phyloP scores from a whole-genome alignment of 768 basidiomycete genomes.

The Hydnomerulius pinastri region DNA sequence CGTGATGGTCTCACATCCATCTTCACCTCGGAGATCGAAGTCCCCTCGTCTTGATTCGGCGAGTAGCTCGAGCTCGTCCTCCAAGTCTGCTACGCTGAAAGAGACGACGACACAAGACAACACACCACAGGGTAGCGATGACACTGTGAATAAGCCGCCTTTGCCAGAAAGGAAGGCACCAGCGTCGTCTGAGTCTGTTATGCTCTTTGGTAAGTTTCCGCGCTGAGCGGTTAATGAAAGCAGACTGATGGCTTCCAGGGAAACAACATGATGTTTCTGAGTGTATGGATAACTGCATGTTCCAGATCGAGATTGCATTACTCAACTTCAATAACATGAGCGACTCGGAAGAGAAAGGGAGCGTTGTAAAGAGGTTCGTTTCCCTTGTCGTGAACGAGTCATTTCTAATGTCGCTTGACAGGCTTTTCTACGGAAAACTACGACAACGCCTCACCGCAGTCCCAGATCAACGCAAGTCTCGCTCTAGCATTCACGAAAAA shows the following conservation, averaged over 20 bases:
- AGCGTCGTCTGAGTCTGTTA: constrained; percentile 66
- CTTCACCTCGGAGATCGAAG: constrained; percentile 38
- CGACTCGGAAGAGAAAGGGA: constrained; percentile 58
- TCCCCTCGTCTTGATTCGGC: constrained; percentile 33
- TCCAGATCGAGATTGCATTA: constrained; percentile 93
- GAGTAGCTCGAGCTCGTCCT: constrained; percentile 32
- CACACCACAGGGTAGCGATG: constrained; percentile 20
- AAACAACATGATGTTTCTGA: constrained; percentile 98
- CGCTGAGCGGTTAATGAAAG: not conserved
- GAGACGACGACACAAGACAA: constrained; percentile 35
- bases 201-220: constrained; percentile 80
- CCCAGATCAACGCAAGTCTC: constrained; percentile 40
- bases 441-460: constrained; percentile 53
- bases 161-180: constrained; percentile 56
- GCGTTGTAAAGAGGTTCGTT: constrained; percentile 78
- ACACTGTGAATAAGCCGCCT: constrained; percentile 49
- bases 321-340: constrained; percentile 61
- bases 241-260: constrained; percentile 45
- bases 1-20: constrained; percentile 40
- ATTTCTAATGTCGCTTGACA: constrained; percentile 28
- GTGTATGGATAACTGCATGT: constrained; percentile 99
- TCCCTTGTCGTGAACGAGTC: not conserved
- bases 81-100: constrained; percentile 21
- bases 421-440: constrained; percentile 88
- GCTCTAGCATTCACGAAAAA: constrained; percentile 72